phyloP scores from a whole-genome alignment of 352 stramenopile species.

The Phytophthora hibernalis region DNA sequence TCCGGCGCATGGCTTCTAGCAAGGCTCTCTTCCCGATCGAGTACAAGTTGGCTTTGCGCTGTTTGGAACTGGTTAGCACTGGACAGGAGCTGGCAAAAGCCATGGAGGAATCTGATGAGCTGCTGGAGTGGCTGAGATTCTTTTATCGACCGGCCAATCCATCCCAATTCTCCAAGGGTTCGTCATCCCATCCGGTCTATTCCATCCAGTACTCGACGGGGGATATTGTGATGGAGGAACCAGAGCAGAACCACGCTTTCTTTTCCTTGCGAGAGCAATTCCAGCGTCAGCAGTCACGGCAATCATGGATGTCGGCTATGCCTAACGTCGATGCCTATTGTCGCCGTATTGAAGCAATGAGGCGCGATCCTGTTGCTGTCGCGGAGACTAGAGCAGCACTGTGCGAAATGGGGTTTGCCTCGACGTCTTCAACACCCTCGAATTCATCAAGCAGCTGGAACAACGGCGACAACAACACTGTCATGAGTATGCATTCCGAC shows the following conservation, averaged over 20 bases:
- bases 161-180: slow-evolving; percentile 56
- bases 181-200: slow-evolving; percentile 63
- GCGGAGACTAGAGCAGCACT: slow-evolving; percentile 43
- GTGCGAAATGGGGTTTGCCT: slow-evolving; percentile 34
- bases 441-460: slow-evolving; percentile 23
- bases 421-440: slow-evolving; percentile 7
- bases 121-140: slow-evolving; percentile 62
- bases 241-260: not conserved
- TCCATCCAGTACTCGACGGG: slow-evolving; percentile 54
- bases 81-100: slow-evolving; percentile 37
- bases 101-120: slow-evolving; percentile 40
- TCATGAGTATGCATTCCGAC: slow-evolving; percentile 13
- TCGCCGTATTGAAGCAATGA: slow-evolving; percentile 45
- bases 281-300: slow-evolving; percentile 39
- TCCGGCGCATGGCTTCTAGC: slow-evolving; percentile 42
- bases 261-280: slow-evolving; percentile 38
- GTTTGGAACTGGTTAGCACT: slow-evolving; percentile 46
- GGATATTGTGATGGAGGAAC: slow-evolving; percentile 5
- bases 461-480: slow-evolving; percentile 18
- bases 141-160: slow-evolving; percentile 76
- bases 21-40: slow-evolving; percentile 68
- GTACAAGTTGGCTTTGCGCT: slow-evolving; percentile 60
- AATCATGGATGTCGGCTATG: slow-evolving; percentile 49
- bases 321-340: slow-evolving; percentile 54
- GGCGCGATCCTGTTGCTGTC: slow-evolving; percentile 46